Evolutionary conservation across 2,329 filamentous ascomycete species (phyloP), one percentile per base, ranked within the genome.

Genomic region (Ceratocystis colombiana): DNA sequence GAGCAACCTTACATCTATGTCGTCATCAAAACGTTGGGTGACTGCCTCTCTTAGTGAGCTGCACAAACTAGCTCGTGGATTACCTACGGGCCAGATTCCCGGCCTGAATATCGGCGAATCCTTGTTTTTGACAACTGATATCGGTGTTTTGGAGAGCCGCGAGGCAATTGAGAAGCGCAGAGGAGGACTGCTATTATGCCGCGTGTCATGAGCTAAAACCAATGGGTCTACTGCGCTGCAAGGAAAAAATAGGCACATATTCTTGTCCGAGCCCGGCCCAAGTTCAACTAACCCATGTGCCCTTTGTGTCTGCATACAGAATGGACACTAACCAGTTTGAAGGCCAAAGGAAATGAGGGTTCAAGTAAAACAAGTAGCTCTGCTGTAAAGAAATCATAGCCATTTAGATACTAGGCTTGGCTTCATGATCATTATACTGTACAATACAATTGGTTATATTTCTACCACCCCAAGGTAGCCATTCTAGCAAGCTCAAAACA

Each of bases 91-190:
- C 68, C 85, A 86, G 69, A 81, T 95, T 33, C 83, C 86, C 72
- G 90, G 90, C 0, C 73, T 96, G 70, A 86, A 83, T 69, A 78
- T 94, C 15, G 92, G 92, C 66, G 92, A 96, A 80, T 88, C 85
- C 73, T 77, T 96, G 73, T 93, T 92, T 72, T 73, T 96, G 62
- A 84, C 81, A 15, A 96, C 91, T 20, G 86, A 90, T 72, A 77
- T 80, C 70, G 92, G 92, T 1, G 81, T 96, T 8, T 73, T 96
- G 72, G 92, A 96, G 79, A 81, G 85, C 30, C 81, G 92, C 71
- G 90, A 96, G 76, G 93, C 90, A 68, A 80, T 95, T 66, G 86
- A 88, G 74, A 86, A 84, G 78, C 88, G 85, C 77, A 78, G 90
- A 22, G 92, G 92, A n/a, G 92, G 92, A 0, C 75, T 90, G 75